Base-by-base conservation (phyloP, 2,329 filamentous ascomycete genomes). In the Fusarium virguliforme region DNA sequence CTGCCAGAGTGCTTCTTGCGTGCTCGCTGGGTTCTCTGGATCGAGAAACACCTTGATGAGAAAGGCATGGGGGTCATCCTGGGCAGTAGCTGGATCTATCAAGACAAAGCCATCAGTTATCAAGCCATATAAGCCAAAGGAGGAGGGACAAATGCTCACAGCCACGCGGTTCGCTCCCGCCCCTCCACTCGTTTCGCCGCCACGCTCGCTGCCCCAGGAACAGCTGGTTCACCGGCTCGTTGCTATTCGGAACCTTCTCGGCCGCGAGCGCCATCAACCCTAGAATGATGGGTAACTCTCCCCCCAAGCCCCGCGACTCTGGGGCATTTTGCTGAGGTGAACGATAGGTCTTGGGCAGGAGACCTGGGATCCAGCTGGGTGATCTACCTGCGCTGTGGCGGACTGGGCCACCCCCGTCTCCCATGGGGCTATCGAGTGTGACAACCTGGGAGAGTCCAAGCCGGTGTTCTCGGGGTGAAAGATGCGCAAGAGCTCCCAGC, bases 201-300 rank as follows among this genome's bases (percentile, higher is more conserved):
- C 64, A 57, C 4, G 66, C 65, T 6, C 51, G 50, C 12, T 73
- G 68, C 24, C 70, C 73, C 1, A 72, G 59, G 56, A 82, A 82
- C 6, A 77, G 69, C 2, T 35, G 51, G 7, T 74, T 51, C 12
- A 60, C 56, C 0, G 69, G 37, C 18, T 62, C 69, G 7, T 72
- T 71, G 1, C 1, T 24, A 22, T 37, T n/a, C 0, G 1, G 3
- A 7, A 62, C 51, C 1, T n/a, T 18, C 2, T 70, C 5, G 6
- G 73, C 61, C 64, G 62, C 68, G 40, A 83, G 78, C 1, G 81
- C 81, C 80, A 84, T 83, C n/a, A 84, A 67, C 1, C 78, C 83
- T 4, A 84, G 68, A 10, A 84, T 70, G 7, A 83, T 78, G 4
- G 77, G 71, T 12, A 84, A 58, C n/a, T 82, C 77, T 15, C 83